A percentile compares a stretch with the other conserved stretches of the same genome.
Evolutionary conservation across 1,284 basidiomycete genomes (phyloP).

Genomic region (Calocybe gambosa): DNA sequence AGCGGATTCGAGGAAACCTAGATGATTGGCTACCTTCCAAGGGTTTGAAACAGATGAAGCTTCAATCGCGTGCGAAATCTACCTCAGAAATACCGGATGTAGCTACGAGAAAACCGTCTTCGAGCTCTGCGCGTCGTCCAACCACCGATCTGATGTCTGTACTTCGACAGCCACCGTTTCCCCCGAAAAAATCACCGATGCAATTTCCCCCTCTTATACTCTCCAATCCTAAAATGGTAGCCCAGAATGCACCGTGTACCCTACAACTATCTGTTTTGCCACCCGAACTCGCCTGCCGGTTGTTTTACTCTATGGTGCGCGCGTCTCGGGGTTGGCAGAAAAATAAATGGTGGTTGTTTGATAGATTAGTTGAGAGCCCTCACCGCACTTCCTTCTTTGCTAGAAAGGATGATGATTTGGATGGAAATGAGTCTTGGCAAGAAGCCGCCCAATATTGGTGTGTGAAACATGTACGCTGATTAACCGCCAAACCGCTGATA

Average conservation of each 20-base stretch:
- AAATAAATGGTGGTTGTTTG: slow-evolving; percentile 83
- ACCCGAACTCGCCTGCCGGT: slow-evolving; percentile 59
- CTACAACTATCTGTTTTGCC: slow-evolving; percentile 64
- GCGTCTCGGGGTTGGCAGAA: slow-evolving; percentile 60
- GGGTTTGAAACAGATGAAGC: slow-evolving; percentile 5
- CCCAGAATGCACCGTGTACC: slow-evolving; percentile 73
- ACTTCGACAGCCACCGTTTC: slow-evolving; percentile 44
- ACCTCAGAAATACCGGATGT: neutral
- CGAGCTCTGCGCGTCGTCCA: slow-evolving; percentile 18
- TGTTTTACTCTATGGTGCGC: slow-evolving; percentile 66
- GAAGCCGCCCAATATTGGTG: slow-evolving; percentile 67
- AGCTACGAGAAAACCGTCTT: neutral
- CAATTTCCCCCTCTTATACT: slow-evolving; percentile 52
- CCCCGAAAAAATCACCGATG: slow-evolving; percentile 27
- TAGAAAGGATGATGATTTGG: slow-evolving; percentile 37
- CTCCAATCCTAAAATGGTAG: slow-evolving; percentile 51
- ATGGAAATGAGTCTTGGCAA: slow-evolving; percentile 45
- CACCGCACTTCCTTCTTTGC: slow-evolving; percentile 80
- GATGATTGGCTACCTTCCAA: slow-evolving; percentile 43
- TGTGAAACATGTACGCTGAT: slow-evolving; percentile 5
- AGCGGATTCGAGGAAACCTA: slow-evolving; percentile 34
- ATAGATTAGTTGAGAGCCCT: slow-evolving; percentile 75
- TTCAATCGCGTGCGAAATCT: neutral
- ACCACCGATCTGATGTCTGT: slow-evolving; percentile 49
- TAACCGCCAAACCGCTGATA: neutral